phyloP scores from a whole-genome alignment of 106 monocot genomes.

The Dendrobium nobile region DNA sequence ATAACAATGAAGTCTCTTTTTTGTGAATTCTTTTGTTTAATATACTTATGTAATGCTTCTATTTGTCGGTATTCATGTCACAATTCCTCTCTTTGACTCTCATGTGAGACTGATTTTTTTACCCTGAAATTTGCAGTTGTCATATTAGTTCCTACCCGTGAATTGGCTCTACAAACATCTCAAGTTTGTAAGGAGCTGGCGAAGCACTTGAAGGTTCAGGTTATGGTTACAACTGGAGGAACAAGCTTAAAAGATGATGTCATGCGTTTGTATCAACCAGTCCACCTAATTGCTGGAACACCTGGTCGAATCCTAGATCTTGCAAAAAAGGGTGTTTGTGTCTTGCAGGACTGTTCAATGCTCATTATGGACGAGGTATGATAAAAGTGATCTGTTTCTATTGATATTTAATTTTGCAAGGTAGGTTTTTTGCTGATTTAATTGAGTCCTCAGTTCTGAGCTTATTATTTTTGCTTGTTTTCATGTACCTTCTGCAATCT shows the following conservation, averaged over 20 bases:
- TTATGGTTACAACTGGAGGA: constrained; percentile 94
- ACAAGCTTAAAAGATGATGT: constrained; percentile 94
- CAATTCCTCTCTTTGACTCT: not conserved
- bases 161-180: constrained; percentile 88
- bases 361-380: constrained; percentile 92
- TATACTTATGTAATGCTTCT: not conserved
- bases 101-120: not conserved
- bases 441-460: not conserved
- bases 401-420: not conserved
- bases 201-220: constrained; percentile 81
- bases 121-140: constrained; percentile 40
- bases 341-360: constrained; percentile 74
- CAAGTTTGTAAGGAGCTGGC: constrained; percentile 96
- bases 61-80: not conserved
- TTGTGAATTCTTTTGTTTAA: too few species aligned
- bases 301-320: constrained; percentile 92
- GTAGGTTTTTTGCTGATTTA: not conserved
- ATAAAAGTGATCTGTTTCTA: not conserved
- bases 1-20: too few species aligned
- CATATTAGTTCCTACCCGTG: constrained; percentile 87
- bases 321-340: constrained; percentile 72
- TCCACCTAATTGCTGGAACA: constrained; percentile 85
- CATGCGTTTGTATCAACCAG: constrained; percentile 88
- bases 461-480: not conserved
- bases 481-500: not conserved